These are phyloP conservation scores for Inga leiocalycina DNA, from an alignment of 306 rosid genomes.

Conservation along the genomic window DNA sequence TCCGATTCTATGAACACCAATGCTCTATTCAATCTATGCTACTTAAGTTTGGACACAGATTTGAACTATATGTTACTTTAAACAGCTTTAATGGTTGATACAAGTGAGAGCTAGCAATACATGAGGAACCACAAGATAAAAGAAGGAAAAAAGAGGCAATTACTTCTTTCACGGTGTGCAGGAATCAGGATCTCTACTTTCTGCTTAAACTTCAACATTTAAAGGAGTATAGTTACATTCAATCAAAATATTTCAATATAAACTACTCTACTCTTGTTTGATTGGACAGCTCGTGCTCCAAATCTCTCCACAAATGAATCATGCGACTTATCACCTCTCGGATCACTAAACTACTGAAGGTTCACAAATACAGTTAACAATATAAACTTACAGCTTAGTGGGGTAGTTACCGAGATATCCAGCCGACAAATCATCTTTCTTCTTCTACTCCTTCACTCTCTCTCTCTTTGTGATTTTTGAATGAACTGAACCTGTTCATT, in stretches of 20 bases:
- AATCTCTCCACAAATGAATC: not conserved
- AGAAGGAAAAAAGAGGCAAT: not conserved
- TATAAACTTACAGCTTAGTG: slow-evolving; percentile 1
- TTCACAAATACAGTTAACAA: not conserved
- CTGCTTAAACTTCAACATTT: not conserved
- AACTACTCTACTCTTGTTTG: not conserved
- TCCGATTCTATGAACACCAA: not conserved
- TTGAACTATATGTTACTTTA: not conserved
- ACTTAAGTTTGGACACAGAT: not conserved
- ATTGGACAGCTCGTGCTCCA: slow-evolving; percentile 1
- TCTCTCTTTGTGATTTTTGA: not conserved
- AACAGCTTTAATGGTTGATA: not conserved
- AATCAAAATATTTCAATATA: not conserved
- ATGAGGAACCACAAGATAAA: not conserved
- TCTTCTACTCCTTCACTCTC: not conserved
- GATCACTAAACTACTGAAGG: not conserved
- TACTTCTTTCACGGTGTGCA: not conserved
- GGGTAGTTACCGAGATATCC: not conserved
- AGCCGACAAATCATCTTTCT: slow-evolving; percentile 1
- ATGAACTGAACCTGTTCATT: not conserved
- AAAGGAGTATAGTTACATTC: not conserved
- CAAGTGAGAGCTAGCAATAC: not conserved
- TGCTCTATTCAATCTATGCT: not conserved
- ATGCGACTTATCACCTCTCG: not conserved
- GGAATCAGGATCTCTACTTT: not conserved